Evolutionary conservation across 345 rosid species (phyloP), one percentile per base, ranked within the genome.

Genomic region (Populus euphratica): DNA sequence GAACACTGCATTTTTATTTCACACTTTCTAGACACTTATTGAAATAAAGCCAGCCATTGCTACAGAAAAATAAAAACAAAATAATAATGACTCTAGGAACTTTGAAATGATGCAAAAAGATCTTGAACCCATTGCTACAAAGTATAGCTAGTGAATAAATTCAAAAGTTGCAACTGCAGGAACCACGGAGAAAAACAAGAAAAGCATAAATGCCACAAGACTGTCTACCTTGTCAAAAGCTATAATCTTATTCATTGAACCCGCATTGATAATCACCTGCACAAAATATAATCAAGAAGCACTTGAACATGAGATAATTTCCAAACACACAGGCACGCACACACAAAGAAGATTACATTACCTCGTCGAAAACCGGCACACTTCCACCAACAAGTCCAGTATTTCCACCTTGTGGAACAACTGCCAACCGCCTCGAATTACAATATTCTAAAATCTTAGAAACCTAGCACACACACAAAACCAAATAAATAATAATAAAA

Each of bases 301-400:
- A 29, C 31, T 52, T 38, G 29, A 17, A 27, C 18, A 27, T 16
- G 39, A 50, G 52, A 49, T 12, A 36, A 3, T 69, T 70, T 47
- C 14, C 56, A 27, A 8, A 12, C 18, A 69, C 6, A 35, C 64
- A n/a, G 23, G 62, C 63, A 21, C 11, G 4, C 64, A 5, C 8
- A 1, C 1, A 18, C 3, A 7, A 54, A 31, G 17, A 33, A 33
- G 14, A 23, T 76, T 6, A 36, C 52, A 68, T 75, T 78, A 94
- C 99, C 99, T 96, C 97, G 54, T 96, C 96, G 83, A 91, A 93
- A 72, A 92, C 97, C 65, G 99, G 98, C 27, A 96, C 96, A 85
- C 97, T 93, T 80, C 99, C 99, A 68, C 99, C 99, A 49, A 93
- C 99, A 81, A 96, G 98, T 75, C 99, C 95, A 52, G 97, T 96